Conservation (phyloP, 768 basidiomycete species). For the Xerocomellus amylosporus region DNA sequence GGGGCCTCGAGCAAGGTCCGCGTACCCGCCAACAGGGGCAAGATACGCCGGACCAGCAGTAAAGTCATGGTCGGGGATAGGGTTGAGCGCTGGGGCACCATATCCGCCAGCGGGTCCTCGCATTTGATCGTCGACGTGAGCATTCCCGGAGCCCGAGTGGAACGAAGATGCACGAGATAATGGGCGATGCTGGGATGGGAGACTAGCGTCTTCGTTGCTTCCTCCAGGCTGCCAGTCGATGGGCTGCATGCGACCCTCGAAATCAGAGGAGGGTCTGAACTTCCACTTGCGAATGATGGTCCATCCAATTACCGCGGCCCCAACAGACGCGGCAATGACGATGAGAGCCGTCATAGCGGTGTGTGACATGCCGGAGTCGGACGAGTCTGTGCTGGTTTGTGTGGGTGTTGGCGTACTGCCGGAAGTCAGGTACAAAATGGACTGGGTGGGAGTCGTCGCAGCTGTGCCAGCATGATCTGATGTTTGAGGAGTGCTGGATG, state of each 20-base stretch:
- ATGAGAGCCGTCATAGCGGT: slow-evolving; percentile 61
- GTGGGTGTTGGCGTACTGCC: slow-evolving; percentile 21
- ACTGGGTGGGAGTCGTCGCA: slow-evolving; percentile 46
- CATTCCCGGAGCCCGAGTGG: slow-evolving; percentile 48
- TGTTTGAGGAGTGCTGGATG: slow-evolving; percentile 15
- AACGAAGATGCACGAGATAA: slow-evolving; percentile 67
- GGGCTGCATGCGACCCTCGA: slow-evolving; percentile 82
- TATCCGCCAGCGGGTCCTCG: slow-evolving; percentile 35
- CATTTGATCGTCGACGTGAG: slow-evolving; percentile 32
- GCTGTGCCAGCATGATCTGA: slow-evolving; percentile 27
- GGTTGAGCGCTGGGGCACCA: slow-evolving; percentile 33
- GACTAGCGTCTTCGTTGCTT: slow-evolving; percentile 42
- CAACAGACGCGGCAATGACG: slow-evolving; percentile 65
- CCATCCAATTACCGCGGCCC: slow-evolving; percentile 73
- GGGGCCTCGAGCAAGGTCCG: slow-evolving; percentile 73
- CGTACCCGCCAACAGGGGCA: slow-evolving; percentile 76
- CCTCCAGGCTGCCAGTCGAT: slow-evolving; percentile 82
- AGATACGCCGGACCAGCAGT: slow-evolving; percentile 57
- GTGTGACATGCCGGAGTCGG: slow-evolving; percentile 40
- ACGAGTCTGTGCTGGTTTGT: slow-evolving; percentile 15
- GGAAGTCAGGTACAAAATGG: slow-evolving; percentile 39
- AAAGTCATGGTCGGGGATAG: slow-evolving; percentile 74
- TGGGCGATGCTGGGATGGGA: slow-evolving; percentile 48
- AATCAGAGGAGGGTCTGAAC: slow-evolving; percentile 74
- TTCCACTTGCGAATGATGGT: slow-evolving; percentile 93